Base-by-base conservation (phyloP, 75 land plant genomes). In the Larix kaempferi region DNA sequence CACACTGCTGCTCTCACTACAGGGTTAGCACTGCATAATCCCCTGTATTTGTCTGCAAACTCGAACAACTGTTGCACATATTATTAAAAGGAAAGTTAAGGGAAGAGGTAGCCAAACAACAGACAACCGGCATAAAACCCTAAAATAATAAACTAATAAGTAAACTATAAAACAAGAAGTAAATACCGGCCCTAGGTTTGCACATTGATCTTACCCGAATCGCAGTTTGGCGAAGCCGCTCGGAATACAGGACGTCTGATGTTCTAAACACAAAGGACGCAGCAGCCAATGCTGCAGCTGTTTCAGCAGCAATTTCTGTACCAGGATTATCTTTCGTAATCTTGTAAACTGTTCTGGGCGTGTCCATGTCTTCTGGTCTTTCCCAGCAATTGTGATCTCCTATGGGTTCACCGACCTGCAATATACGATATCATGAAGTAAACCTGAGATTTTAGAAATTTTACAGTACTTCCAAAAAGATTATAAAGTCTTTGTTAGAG, bases 361-460 rank as follows among this genome's bases (percentile, higher is more conserved):
- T 83, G n/a, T 83, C 82, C 84, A 83, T 83, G 25, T 83, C 84
- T 59, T 83, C 84, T 23, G 84, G 66, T 33, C 84, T 83, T 61
- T 83, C 84, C 84, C 84, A 83, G 44, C 84, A 83, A 22, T 22
- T 3, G n/a, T 80, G 84, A 52, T 83, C 84, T 73, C 57, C 59
- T 17, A 23, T 21, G 5, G 82, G 82, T 60, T 83, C 84, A 69
- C 84, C 84, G 7, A 80, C 84, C 83, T 82, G 80, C 12, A 0
- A 49, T 49, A 10, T 2, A 49, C 54, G 11, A 49, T 10, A 10
- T 49, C 54, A 49, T 49, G 12, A 49, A 49, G 11, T 49, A 12
- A 49, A 2, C 54, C 54, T 2, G 54, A 49, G 54, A 11, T 49
- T 10, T 49, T 49, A 11, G 54, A 49, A 11, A 49, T 49, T 49